These are phyloP conservation scores for Blepharisma japonicum DNA, from an alignment of 73 alveolate genomes.

Conservation along the genomic window DNA sequence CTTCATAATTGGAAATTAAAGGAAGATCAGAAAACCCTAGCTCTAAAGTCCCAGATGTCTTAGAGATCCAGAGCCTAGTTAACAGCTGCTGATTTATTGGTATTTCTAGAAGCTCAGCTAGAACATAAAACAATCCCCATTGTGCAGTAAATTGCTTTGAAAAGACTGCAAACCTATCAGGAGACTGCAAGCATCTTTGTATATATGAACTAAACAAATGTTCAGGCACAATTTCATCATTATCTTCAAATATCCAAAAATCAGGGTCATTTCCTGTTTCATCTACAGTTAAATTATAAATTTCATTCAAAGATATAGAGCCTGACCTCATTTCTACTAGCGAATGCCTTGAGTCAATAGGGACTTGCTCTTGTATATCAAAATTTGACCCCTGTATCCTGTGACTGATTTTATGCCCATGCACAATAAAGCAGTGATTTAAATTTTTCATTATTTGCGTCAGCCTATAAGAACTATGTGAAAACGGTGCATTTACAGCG, in stretches of 20 bases:
- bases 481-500: background rate
- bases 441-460: background rate
- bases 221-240: background rate
- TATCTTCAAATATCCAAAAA: background rate
- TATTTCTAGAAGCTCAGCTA: background rate
- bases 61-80: conserved; percentile 8
- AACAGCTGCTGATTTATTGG: background rate
- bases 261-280: conserved; percentile 16
- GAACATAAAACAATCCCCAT: conserved; percentile 22
- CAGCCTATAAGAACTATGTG: background rate
- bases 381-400: conserved; percentile 12
- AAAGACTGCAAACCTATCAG: conserved; percentile 18
- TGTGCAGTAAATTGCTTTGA: conserved; percentile 21
- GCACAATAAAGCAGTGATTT: background rate
- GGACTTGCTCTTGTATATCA: background rate
- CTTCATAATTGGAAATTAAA: background rate
- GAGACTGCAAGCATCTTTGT: conserved; percentile 13
- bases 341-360: background rate
- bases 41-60: background rate
- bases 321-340: conserved; percentile 10
- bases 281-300: background rate
- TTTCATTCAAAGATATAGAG: background rate
- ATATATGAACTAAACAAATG: background rate
- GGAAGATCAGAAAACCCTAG: conserved; percentile 8
- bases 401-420: background rate